Percentiles rank a stretch among this genome's conserved stretches.
phyloP scores from a whole-genome alignment of 1,284 basidiomycete species.

The Cutaneotrichosporon cavernicola region DNA sequence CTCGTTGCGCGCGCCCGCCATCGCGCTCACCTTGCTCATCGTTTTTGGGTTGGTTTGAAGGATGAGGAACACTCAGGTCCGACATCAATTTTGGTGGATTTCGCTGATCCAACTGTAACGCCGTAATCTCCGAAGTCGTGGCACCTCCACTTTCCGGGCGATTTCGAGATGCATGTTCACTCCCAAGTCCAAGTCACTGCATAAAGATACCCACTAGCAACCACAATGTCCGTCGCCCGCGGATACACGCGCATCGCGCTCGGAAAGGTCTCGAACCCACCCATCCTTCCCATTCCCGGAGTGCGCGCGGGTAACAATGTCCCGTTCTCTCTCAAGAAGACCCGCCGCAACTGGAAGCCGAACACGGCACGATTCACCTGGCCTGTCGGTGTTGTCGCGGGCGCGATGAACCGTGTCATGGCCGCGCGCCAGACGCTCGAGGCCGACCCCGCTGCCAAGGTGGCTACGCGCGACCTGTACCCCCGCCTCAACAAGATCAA shows the following conservation, averaged over 20 bases:
- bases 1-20: neutral
- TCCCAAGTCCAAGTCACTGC: neutral
- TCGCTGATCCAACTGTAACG: neutral
- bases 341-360: constrained; percentile 83
- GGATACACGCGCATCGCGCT: constrained; percentile 17
- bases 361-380: constrained; percentile 64
- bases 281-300: constrained; percentile 45
- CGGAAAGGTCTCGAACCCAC: constrained; percentile 34
- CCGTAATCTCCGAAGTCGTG: constrained; percentile 6
- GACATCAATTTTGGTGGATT: constrained; percentile 10
- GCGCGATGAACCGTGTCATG: constrained; percentile 7
- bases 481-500: constrained; percentile 39
- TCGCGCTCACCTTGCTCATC: constrained; percentile 17
- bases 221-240: constrained; percentile 21
- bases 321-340: constrained; percentile 85
- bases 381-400: constrained; percentile 36
- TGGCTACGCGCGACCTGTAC: neutral
- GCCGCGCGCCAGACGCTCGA: constrained; percentile 3
- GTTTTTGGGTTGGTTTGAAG: constrained; percentile 15
- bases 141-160: constrained; percentile 10
- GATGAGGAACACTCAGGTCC: neutral
- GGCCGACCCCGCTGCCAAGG: neutral
- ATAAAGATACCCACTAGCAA: neutral
- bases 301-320: constrained; percentile 72
- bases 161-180: constrained; percentile 1